Evolutionary conservation across 2,329 filamentous ascomycete genomes (phyloP).

Genomic region (Beauveria medogensis): DNA sequence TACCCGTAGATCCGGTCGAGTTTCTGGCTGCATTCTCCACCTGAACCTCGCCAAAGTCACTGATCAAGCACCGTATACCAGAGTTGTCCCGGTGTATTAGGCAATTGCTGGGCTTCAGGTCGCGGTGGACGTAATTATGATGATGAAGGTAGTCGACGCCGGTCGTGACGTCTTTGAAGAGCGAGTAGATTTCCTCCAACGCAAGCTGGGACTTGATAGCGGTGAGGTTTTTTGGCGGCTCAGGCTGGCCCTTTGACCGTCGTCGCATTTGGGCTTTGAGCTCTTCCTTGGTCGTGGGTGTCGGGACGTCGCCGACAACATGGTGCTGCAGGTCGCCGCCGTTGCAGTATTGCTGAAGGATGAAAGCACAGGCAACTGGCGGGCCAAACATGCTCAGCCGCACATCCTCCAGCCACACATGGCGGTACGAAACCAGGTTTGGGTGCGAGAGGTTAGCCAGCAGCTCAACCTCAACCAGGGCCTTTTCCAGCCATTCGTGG

Average conservation of each 20-base stretch:
- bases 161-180: conserved; percentile 92
- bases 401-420: conserved; percentile 93
- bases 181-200: conserved; percentile 92
- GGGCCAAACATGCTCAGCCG: conserved; percentile 80
- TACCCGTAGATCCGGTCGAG: conserved; percentile 88
- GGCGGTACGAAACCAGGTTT: conserved; percentile 91
- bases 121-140: conserved; percentile 90
- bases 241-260: conserved; percentile 67
- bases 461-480: conserved; percentile 86
- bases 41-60: conserved; percentile 96
- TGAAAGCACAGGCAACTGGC: conserved; percentile 89
- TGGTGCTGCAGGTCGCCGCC: conserved; percentile 83
- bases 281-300: conserved; percentile 67
- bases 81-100: conserved; percentile 70
- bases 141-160: conserved; percentile 83
- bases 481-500: conserved; percentile 89
- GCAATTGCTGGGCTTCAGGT: conserved; percentile 94
- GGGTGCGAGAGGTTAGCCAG: conserved; percentile 87
- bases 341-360: conserved; percentile 96
- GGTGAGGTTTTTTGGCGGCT: conserved; percentile 47
- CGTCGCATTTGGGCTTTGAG: conserved; percentile 82
- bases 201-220: conserved; percentile 38
- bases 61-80: conserved; percentile 75
- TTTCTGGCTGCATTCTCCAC: conserved; percentile 71
- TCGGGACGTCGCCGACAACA: conserved; percentile 60